Evolutionary conservation across 2,329 filamentous ascomycete genomes (phyloP).

Genomic region (Diplodia seriata): DNA sequence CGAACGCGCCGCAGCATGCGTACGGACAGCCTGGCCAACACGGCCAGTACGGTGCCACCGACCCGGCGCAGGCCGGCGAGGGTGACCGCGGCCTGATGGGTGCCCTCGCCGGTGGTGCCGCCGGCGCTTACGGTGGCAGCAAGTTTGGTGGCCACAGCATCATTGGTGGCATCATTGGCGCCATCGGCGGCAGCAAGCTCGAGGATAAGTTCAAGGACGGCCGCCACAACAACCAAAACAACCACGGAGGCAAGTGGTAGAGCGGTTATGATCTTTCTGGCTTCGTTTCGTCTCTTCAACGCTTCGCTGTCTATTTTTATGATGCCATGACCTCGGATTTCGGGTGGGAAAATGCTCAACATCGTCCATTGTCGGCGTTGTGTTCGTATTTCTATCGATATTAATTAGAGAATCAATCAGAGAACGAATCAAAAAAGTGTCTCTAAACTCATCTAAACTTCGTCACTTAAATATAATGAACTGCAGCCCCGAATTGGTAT

Average conservation of each 20-base stretch:
- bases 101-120: constrained; percentile 62
- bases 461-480: too few relatives aligned
- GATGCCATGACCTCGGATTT: neutral
- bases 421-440: too few relatives aligned
- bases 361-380: too few relatives aligned
- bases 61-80: constrained; percentile 53
- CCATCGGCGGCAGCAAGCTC: constrained; percentile 61
- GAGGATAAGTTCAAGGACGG: constrained; percentile 61
- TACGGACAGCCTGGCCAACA: neutral
- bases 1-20: constrained; percentile 37
- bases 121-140: constrained; percentile 63
- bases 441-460: too few relatives aligned
- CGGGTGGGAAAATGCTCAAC: too few relatives aligned
- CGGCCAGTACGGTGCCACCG: constrained; percentile 46
- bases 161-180: constrained; percentile 64
- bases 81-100: constrained; percentile 65
- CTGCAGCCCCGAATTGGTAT: too few relatives aligned
- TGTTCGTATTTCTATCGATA: too few relatives aligned
- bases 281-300: too few relatives aligned
- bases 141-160: constrained; percentile 64
- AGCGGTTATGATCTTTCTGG: neutral
- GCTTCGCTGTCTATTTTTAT: too few relatives aligned
- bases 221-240: neutral
- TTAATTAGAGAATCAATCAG: too few relatives aligned
- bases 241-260: constrained; percentile 28